Evolutionary conservation across 139 green algal genomes (phyloP), one percentile per base, ranked within the genome.

Genomic region (Chlamydomonas asymmetrica): DNA sequence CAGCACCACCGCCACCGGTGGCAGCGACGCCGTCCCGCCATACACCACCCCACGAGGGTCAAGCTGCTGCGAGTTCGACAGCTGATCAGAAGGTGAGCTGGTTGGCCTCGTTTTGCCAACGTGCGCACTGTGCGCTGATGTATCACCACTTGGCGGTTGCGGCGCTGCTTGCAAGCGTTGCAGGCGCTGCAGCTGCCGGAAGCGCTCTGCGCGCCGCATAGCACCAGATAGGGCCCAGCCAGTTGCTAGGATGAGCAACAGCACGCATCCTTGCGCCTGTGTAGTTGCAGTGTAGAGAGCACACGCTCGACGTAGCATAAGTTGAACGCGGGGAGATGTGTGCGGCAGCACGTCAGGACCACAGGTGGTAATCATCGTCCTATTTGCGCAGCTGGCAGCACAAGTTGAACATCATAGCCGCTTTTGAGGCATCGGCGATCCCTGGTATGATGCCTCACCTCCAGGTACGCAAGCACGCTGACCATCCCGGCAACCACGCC

Each of bases 1-100:
- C 59, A 94, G 73, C 3, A 96, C 65, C 10, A 96, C 80, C 2
- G 82, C 76, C 16, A 95, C 78, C 1, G 57, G 54, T 0, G 91
- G 90, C 57, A n/a, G 40, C 52, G 13, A 64, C 22, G 60, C 60
- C 29, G 60, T 5, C 20, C 16, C 5, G 40, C 48, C 35, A 50
- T 45, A 10, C 49, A 5, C n/a, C 27, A 2, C 29, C 20, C 7
- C 9, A 22, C 23, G 4, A 13, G 34, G 20, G 2, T 25, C 34
- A 22, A n/a, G 56, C 48, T 32, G 66, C 32, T 8, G 2, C 6
- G n/a, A 9, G 18, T 2, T 3, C 5, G 5, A n/a, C 35, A 23
- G 43, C 49, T 34, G n/a, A 25, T 20, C 27, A n/a, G 67, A 4
- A 59, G 31, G 22, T 41, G 34, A 0, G 23, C 45, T 7, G 16